Evolutionary conservation across 176 grass and related monocot species (phyloP).

Genomic region (Triticum aestivum): DNA sequence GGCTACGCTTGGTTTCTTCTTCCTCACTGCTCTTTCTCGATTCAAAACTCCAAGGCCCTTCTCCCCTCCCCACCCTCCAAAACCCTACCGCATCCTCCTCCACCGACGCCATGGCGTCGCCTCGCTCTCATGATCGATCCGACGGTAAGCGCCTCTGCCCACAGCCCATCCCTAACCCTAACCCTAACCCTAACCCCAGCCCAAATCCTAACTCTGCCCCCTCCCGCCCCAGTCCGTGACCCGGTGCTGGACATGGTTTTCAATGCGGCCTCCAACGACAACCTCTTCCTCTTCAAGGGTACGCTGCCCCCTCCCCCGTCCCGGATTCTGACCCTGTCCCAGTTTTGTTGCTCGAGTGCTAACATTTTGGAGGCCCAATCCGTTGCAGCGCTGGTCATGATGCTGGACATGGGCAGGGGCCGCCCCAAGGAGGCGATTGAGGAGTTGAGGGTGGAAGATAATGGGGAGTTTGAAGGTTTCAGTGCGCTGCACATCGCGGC

Average conservation of each 20-base stretch:
- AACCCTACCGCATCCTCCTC: not conserved
- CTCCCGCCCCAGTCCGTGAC: not conserved
- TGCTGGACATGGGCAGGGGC: conserved; percentile 11
- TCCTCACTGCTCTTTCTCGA: not conserved
- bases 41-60: not conserved
- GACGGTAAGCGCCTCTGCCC: not conserved
- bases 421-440: not conserved
- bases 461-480: not conserved
- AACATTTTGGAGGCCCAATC: not conserved
- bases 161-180: not conserved
- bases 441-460: not conserved
- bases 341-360: not conserved
- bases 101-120: not conserved
- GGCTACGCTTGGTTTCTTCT: not conserved
- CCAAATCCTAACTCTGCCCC: not conserved
- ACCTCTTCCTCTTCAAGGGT: not conserved
- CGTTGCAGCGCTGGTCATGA: not conserved
- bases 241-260: not conserved
- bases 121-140: not conserved
- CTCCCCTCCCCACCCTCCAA: not conserved
- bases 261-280: not conserved
- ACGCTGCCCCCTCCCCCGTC: not conserved
- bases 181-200: not conserved
- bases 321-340: not conserved
- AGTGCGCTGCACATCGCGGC: not conserved